These are phyloP conservation scores for Aspergillus egyptiacus DNA, from an alignment of 495 filamentous ascomycete genomes.

Conservation along the genomic window DNA sequence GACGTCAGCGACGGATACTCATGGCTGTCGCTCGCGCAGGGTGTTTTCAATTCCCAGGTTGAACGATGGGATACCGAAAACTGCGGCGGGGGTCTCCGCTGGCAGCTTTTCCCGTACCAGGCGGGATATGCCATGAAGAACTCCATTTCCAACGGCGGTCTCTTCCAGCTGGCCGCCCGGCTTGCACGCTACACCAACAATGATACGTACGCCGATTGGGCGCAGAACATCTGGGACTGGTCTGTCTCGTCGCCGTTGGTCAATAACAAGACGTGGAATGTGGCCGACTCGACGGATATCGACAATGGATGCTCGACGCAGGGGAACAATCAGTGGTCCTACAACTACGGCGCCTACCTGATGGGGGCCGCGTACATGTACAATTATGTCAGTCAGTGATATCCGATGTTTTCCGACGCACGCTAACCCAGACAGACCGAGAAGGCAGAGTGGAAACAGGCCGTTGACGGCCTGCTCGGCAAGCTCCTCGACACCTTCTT, in stretches of 20 bases:
- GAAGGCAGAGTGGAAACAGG: slow-evolving; percentile 47
- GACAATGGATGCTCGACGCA: slow-evolving; percentile 47
- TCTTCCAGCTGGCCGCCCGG: slow-evolving; percentile 65
- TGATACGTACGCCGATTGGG: slow-evolving; percentile 61
- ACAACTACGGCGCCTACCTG: slow-evolving; percentile 63
- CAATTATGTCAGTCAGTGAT: slow-evolving; percentile 53
- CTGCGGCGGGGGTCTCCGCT: slow-evolving; percentile 49
- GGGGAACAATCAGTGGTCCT: slow-evolving; percentile 58
- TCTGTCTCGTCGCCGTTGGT: slow-evolving; percentile 48
- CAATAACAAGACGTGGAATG: slow-evolving; percentile 46
- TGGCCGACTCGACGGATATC: slow-evolving; percentile 52
- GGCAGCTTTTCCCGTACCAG: slow-evolving; percentile 51
- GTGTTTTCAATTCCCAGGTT: slow-evolving; percentile 70
- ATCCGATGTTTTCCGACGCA: background rate
- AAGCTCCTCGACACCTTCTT: slow-evolving; percentile 54
- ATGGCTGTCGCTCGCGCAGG: slow-evolving; percentile 71
- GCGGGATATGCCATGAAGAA: slow-evolving; percentile 61
- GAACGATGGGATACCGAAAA: slow-evolving; percentile 43
- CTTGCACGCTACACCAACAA: slow-evolving; percentile 62
- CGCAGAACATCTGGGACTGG: slow-evolving; percentile 64
- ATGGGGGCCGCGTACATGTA: slow-evolving; percentile 67
- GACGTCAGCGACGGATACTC: slow-evolving; percentile 47
- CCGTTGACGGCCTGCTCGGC: slow-evolving; percentile 52
- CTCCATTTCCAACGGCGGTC: slow-evolving; percentile 59
- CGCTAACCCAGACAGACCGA: slow-evolving; percentile 42